Evolutionary conservation across 1,284 basidiomycete species (phyloP).

Genomic region (Malassezia nana): DNA sequence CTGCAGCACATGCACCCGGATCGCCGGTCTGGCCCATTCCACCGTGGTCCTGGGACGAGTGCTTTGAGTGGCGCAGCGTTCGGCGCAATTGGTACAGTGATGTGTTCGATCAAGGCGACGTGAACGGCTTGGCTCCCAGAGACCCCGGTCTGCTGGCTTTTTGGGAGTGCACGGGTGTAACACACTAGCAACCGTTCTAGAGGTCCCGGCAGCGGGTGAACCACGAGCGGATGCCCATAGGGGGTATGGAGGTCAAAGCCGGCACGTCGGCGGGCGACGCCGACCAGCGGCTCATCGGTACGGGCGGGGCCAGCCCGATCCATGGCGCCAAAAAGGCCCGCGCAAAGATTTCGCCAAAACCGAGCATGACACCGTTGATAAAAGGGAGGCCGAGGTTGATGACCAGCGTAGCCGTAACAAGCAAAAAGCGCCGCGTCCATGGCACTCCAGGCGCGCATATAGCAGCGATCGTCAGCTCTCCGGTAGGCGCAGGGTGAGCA

Average conservation of each 20-base stretch:
- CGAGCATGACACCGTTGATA: constrained; percentile 93
- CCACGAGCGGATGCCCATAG: constrained; percentile 11
- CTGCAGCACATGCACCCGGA: background rate
- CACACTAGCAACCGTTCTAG: background rate
- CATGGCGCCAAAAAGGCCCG: constrained; percentile 62
- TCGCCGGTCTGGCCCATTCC: background rate
- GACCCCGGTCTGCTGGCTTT: constrained; percentile 10
- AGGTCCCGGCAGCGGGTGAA: background rate
- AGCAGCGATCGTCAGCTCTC: constrained; percentile 35
- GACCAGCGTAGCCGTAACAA: constrained; percentile 66
- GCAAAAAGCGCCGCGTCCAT: constrained; percentile 21
- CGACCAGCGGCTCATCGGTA: constrained; percentile 11
- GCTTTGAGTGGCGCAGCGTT: constrained; percentile 1
- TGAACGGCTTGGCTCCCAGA: background rate
- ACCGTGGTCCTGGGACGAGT: constrained; percentile 15
- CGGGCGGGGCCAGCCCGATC: constrained; percentile 22
- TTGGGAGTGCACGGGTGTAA: constrained; percentile 13
- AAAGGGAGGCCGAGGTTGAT: constrained; percentile 90
- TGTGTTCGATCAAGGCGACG: constrained; percentile 1
- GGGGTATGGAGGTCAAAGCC: constrained; percentile 7
- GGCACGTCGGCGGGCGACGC: constrained; percentile 18
- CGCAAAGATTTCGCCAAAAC: constrained; percentile 94
- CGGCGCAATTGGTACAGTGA: constrained; percentile 17
- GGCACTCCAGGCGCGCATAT: constrained; percentile 28
- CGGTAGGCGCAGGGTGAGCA: constrained; percentile 23